phyloP scores from a whole-genome alignment of 2,329 filamentous ascomycete species.

The Botrytis elliptica region DNA sequence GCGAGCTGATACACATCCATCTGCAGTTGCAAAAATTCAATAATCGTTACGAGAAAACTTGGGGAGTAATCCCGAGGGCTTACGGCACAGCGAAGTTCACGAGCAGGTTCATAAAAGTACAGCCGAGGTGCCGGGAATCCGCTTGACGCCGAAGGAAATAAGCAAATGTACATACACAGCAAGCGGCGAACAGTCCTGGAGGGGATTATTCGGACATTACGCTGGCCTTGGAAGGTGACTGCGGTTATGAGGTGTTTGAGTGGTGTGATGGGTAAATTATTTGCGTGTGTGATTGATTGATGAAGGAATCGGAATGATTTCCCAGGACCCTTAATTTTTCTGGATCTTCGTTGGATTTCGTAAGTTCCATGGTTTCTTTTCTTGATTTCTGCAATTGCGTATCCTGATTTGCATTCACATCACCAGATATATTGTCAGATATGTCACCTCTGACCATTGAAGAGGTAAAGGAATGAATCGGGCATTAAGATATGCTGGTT shows the following conservation, averaged over 20 bases:
- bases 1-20: neutral
- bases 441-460: constrained; percentile 1
- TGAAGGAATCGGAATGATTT: neutral
- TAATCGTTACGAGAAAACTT: neutral
- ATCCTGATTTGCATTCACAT: neutral
- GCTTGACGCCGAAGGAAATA: constrained; percentile 6
- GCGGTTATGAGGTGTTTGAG: neutral
- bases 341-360: neutral
- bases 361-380: constrained; percentile 1
- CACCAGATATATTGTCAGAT: neutral
- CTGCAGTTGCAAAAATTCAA: neutral
- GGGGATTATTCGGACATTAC: constrained; percentile 9
- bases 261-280: neutral
- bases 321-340: neutral
- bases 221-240: neutral
- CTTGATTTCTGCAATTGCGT: neutral
- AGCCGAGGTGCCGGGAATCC: constrained; percentile 9
- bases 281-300: neutral
- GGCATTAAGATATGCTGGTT: neutral
- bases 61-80: neutral
- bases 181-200: neutral
- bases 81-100: constrained; percentile 3
- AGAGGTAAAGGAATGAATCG: neutral
- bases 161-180: neutral
- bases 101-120: neutral